phyloP scores from a whole-genome alignment of 257 asterid species.

The Ligustrum vulgare region DNA sequence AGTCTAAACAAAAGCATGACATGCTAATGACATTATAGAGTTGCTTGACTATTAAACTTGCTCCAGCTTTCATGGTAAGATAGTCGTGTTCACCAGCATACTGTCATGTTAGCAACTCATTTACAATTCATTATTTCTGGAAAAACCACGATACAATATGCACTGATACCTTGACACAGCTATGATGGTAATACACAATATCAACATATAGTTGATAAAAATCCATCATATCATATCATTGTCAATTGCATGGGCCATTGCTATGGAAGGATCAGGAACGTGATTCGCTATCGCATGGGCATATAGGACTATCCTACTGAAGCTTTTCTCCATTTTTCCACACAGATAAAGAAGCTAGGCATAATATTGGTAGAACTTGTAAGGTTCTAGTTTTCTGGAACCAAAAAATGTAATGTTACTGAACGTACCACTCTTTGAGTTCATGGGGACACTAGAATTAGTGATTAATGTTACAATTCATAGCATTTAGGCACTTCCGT shows the following conservation, averaged over 20 bases:
- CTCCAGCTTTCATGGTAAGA: neutral
- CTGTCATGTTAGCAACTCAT: neutral
- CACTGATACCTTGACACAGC: neutral
- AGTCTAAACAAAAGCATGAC: neutral
- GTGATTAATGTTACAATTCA: neutral
- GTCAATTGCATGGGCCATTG: neutral
- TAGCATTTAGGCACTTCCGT: neutral
- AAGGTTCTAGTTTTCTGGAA: neutral
- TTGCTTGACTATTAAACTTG: neutral
- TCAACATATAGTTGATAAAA: neutral
- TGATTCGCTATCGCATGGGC: neutral
- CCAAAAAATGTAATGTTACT: neutral
- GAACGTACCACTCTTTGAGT: neutral
- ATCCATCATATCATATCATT: neutral
- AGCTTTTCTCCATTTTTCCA: neutral
- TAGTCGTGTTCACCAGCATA: neutral
- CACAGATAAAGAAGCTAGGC: neutral
- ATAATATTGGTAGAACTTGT: neutral
- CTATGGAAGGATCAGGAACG: neutral
- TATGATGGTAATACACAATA: neutral
- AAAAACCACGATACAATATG: neutral
- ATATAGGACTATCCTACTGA: no score
- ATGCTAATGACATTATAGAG: neutral
- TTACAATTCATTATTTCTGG: neutral
- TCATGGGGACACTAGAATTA: neutral